Conservation (phyloP, 306 rosid genomes). For the Mucuna pruriens region DNA sequence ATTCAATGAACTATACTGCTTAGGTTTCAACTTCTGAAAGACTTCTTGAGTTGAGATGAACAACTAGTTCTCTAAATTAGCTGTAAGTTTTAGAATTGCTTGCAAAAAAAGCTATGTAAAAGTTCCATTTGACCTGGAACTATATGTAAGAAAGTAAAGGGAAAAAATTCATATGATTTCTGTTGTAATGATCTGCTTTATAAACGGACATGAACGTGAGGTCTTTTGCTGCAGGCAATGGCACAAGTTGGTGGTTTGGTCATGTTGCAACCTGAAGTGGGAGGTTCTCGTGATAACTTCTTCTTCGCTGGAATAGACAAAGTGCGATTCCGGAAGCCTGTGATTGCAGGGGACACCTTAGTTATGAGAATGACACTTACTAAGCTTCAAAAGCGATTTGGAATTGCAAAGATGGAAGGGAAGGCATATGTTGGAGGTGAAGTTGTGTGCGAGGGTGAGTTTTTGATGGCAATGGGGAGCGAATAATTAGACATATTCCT, state of each 20-base stretch:
- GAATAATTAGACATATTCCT: conserved; percentile 31
- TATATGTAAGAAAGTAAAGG: not conserved
- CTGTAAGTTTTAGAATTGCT: conserved; percentile 1
- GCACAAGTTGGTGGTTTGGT: conserved; percentile 96
- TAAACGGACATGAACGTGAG: conserved; percentile 5
- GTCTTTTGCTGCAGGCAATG: conserved; percentile 71
- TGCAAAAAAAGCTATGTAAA: not conserved
- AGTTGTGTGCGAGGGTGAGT: conserved; percentile 90
- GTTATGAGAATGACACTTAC: conserved; percentile 90
- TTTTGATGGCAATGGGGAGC: conserved; percentile 76
- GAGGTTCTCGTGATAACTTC: conserved; percentile 84
- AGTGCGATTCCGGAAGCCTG: conserved; percentile 90
- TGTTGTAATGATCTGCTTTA: not conserved
- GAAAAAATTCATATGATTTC: not conserved
- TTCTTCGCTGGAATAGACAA: conserved; percentile 94
- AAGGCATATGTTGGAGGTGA: conserved; percentile 95
- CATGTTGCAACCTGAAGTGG: conserved; percentile 92
- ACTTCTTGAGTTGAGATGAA: conserved; percentile 28
- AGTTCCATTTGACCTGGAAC: not conserved
- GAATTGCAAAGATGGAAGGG: conserved; percentile 94
- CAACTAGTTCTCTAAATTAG: not conserved
- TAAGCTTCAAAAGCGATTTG: conserved; percentile 87
- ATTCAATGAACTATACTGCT: not conserved
- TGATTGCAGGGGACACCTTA: conserved; percentile 90
- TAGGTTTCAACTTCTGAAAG: conserved; percentile 8